These are phyloP conservation scores for Mycena vulgaris DNA, from an alignment of 768 basidiomycete genomes.

Conservation along the genomic window DNA sequence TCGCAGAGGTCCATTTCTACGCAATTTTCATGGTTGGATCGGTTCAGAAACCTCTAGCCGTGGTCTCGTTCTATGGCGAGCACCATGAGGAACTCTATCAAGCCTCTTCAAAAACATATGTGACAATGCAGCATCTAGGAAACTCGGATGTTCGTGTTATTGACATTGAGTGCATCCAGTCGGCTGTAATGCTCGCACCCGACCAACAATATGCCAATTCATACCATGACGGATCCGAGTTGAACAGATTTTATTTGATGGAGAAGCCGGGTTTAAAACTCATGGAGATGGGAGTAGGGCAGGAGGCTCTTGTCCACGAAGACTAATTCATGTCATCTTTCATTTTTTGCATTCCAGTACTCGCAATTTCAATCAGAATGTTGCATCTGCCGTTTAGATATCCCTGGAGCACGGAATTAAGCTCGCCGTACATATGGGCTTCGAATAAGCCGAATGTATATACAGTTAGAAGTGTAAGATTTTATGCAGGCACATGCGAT, in stretches of 20 bases:
- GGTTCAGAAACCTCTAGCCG: background rate
- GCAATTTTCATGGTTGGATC: background rate
- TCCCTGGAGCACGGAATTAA: no score
- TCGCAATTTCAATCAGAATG: no score
- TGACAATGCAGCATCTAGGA: background rate
- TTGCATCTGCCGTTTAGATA: no score
- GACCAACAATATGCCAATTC: background rate
- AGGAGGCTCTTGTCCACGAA: background rate
- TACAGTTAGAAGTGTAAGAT: no score
- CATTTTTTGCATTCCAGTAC: no score
- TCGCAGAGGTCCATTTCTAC: constrained; percentile 10
- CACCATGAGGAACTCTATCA: background rate
- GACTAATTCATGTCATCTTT: background rate
- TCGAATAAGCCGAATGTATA: no score
- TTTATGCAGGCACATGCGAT: no score
- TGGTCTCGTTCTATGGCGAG: background rate
- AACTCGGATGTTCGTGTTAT: background rate
- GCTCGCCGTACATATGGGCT: no score
- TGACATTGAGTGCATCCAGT: background rate
- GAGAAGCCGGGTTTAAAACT: constrained; percentile 4
- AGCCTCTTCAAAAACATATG: background rate
- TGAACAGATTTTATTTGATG: background rate
- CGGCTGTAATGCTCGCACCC: background rate
- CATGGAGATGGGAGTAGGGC: background rate
- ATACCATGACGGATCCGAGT: background rate